phyloP scores from a whole-genome alignment of 495 filamentous ascomycete genomes.

The Margaritispora aquatica region DNA sequence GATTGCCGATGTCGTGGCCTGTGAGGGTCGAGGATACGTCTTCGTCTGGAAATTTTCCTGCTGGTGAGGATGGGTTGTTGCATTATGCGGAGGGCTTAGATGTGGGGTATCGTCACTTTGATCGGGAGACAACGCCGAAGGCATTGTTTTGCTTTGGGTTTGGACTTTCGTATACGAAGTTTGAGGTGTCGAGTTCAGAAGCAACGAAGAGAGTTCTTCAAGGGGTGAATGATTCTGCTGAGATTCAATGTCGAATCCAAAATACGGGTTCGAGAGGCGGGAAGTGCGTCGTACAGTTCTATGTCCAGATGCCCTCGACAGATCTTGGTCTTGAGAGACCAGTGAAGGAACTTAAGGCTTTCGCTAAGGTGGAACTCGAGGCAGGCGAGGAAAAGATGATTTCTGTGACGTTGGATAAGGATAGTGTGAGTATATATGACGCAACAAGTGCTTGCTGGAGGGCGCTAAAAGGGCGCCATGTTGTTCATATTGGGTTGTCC shows the following conservation, averaged over 20 bases:
- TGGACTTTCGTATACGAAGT: conserved; percentile 76
- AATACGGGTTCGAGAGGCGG: conserved; percentile 60
- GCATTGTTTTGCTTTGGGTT: conserved; percentile 78
- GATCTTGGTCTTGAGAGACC: not conserved
- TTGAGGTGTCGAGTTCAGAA: conserved; percentile 53
- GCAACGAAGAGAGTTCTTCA: too few relatives aligned
- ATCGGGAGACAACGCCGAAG: conserved; percentile 53
- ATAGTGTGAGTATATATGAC: too few relatives aligned
- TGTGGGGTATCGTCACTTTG: conserved; percentile 76
- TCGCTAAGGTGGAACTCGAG: not conserved
- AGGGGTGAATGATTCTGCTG: conserved; percentile 34
- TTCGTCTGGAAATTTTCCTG: conserved; percentile 77
- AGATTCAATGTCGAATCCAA: conserved; percentile 31
- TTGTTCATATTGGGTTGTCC: too few relatives aligned
- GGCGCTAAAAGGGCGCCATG: too few relatives aligned
- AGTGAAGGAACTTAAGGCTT: not conserved
- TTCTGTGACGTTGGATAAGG: too few relatives aligned
- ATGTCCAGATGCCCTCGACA: conserved; percentile 33
- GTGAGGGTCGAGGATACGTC: conserved; percentile 79
- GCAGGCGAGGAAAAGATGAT: too few relatives aligned
- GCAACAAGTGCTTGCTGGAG: too few relatives aligned
- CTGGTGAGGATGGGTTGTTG: conserved; percentile 63
- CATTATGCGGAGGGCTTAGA: conserved; percentile 81
- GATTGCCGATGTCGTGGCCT: conserved; percentile 59
- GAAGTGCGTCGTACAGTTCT: conserved; percentile 73